Evolutionary conservation across 768 basidiomycete genomes (phyloP).

Genomic region (Psilocybe sp.): DNA sequence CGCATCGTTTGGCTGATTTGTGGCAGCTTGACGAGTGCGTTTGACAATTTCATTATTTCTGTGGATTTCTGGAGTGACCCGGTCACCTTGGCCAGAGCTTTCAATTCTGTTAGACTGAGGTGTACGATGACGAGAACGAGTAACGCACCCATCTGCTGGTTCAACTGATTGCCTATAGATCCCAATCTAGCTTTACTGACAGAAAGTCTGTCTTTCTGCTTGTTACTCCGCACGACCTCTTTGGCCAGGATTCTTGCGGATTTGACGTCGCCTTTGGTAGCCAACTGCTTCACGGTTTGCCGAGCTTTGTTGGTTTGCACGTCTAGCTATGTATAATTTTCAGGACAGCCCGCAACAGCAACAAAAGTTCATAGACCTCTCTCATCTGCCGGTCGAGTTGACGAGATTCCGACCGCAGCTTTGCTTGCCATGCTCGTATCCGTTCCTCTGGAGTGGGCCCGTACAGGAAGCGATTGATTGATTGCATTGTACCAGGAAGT

Average conservation of each 20-base stretch:
- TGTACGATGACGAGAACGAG: background rate
- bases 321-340: conserved; percentile 59
- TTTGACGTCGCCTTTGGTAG: conserved; percentile 87
- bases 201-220: conserved; percentile 89
- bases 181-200: conserved; percentile 91
- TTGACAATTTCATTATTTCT: conserved; percentile 99
- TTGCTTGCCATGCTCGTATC: conserved; percentile 87
- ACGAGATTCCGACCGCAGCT: conserved; percentile 79
- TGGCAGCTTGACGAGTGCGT: conserved; percentile 85
- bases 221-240: conserved; percentile 93
- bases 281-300: conserved; percentile 82
- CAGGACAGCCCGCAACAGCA: conserved; percentile 13
- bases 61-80: conserved; percentile 98
- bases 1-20: conserved; percentile 92
- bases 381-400: conserved; percentile 91
- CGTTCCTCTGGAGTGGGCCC: conserved; percentile 96
- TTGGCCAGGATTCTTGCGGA: conserved; percentile 88
- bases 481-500: conserved; percentile 59
- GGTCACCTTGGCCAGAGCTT: conserved; percentile 96
- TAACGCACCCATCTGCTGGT: conserved; percentile 84
- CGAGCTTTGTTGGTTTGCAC: conserved; percentile 77
- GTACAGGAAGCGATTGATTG: conserved; percentile 91
- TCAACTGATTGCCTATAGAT: conserved; percentile 85
- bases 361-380: conserved; percentile 60
- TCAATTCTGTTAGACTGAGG: background rate